A percentile compares a stretch with the other conserved stretches of the same genome.
phyloP scores from a whole-genome alignment of 2,329 filamentous ascomycete species.

The Sporothrix pseudoabietina region DNA sequence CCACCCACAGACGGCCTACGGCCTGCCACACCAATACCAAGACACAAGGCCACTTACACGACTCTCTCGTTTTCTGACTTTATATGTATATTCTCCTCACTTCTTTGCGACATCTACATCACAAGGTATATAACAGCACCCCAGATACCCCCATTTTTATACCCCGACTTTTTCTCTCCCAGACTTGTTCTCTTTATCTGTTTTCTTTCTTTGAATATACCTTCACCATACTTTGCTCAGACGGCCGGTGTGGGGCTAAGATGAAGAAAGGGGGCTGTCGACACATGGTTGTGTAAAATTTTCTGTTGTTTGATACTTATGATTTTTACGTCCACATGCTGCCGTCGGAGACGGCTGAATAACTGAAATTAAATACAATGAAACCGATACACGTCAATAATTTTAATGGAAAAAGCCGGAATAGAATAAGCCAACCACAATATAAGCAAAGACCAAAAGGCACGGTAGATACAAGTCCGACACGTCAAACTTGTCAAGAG shows the following conservation, averaged over 20 bases:
- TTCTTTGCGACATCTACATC: not conserved
- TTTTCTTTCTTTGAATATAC: not conserved
- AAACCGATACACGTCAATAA: not conserved
- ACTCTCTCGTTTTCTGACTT: not conserved
- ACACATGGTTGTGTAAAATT: not conserved
- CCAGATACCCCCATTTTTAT: not conserved
- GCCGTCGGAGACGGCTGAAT: not conserved
- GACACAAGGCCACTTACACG: not conserved
- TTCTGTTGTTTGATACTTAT: not conserved
- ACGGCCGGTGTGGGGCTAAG: not conserved
- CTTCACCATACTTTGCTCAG: too few species aligned
- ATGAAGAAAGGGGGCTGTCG: not conserved
- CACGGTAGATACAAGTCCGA: not conserved
- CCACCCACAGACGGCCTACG: not conserved
- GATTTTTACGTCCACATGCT: not conserved
- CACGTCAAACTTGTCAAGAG: not conserved
- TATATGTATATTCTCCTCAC: not conserved
- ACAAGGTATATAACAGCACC: conserved; percentile 4
- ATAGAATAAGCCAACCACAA: not conserved
- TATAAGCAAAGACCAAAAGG: not conserved
- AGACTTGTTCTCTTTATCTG: not conserved
- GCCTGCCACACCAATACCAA: not conserved
- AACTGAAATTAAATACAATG: not conserved
- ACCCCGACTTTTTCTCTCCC: not conserved
- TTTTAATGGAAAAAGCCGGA: not conserved